A percentile compares a stretch with the other conserved stretches of the same genome.
phyloP scores from a whole-genome alignment of 179 eudicot species.

The Silene noctiflora region DNA sequence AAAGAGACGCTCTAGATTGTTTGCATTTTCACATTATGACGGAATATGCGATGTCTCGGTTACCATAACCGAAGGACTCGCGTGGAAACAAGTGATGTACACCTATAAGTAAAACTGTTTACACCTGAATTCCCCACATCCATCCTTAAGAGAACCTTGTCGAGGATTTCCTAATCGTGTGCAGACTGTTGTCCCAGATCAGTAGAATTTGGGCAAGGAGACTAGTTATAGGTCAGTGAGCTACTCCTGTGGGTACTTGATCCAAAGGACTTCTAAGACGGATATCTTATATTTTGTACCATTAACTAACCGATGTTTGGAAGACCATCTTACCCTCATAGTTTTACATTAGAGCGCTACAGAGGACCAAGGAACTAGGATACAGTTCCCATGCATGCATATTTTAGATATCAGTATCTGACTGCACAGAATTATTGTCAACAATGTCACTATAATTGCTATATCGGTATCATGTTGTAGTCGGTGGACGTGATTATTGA shows the following conservation, averaged over 20 bases:
- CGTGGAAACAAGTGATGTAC: background rate
- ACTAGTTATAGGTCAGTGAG: background rate
- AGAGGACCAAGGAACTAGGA: background rate
- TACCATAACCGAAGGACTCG: background rate
- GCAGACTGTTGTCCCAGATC: background rate
- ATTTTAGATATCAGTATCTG: background rate
- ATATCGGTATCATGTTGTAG: slow-evolving; percentile 28
- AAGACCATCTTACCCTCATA: too few relatives aligned
- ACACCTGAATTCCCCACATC: background rate
- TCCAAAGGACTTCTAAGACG: background rate
- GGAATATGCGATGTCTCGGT: background rate
- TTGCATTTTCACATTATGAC: background rate
- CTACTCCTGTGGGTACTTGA: background rate
- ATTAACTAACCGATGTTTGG: too few relatives aligned
- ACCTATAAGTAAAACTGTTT: background rate
- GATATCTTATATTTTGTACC: background rate
- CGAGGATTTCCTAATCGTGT: background rate
- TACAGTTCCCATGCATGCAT: background rate
- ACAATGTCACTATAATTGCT: background rate
- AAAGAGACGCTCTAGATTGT: background rate
- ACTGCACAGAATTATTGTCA: background rate
- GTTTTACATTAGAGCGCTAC: background rate
- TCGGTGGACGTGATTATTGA: slow-evolving; percentile 80
- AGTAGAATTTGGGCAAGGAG: background rate
- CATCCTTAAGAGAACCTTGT: background rate